Base-by-base conservation (phyloP, 2,329 filamentous ascomycete genomes). In the Sordariomycetes sp. region DNA sequence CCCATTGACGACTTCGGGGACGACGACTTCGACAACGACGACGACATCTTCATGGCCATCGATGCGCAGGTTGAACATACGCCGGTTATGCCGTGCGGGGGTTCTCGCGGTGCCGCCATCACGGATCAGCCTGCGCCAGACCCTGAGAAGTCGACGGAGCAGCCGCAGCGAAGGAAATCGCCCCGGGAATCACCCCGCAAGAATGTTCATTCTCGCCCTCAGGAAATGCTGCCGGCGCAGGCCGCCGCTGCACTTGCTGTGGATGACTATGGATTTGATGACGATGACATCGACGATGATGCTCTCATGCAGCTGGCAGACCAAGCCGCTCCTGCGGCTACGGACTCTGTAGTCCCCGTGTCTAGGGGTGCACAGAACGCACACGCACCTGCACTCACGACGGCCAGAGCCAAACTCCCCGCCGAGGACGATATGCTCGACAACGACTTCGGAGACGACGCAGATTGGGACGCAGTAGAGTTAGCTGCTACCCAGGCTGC, bases 391-490 rank as follows among this genome's bases (percentile, higher is more conserved):
- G 10, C 20, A 24, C 20, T 20, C n/a, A 8, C 28, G 12, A 20
- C 45, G 5, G 58, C 55, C 17, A 42, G 52, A n/a, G 57, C 59
- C 56, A 58, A 59, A 10, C 36, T 57, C 55, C 58, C 59, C 34
- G 60, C 64, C 57, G 58, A 61, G 53, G 62, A 65, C 28, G 55
- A 57, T 24, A 32, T 53, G 10, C 35, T 57, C 6, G 67, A 68
- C 24, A 69, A 70, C 36, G 68, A 67, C 54, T 83, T 79, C 62
- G 86, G 81, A 59, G 88, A 90, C 71, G 90, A 82, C 63, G 77
- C 84, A 69, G 90, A 95, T 69, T 87, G 89, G 65, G 89, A 92
- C 64, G 84, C 86, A 60, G 84, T 84, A 62, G 86, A 90, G 70
- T 72, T 85, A 62, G 82, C 81, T 65, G 86, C 87, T 53, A 89